phyloP scores from a whole-genome alignment of 2,329 filamentous ascomycete species.

The Sclerotinia glacialis region DNA sequence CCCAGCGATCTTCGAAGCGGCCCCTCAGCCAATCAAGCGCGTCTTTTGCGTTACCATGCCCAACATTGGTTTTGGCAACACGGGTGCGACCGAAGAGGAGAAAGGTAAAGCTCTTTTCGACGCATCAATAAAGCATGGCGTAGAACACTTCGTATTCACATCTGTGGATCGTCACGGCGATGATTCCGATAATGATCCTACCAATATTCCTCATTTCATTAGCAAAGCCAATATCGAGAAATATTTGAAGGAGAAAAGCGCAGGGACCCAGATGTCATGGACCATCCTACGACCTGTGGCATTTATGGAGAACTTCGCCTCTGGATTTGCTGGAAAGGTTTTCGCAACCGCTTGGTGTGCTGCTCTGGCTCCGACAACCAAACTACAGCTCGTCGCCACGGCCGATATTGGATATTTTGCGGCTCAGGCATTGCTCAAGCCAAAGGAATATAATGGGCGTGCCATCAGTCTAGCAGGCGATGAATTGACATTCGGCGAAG shows the following conservation, averaged over 20 bases:
- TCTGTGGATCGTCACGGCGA: constrained; percentile 55
- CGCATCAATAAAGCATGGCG: constrained; percentile 48
- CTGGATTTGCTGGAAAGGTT: constrained; percentile 32
- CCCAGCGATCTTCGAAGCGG: constrained; percentile 47
- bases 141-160: constrained; percentile 55
- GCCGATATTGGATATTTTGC: constrained; percentile 48
- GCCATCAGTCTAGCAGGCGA: constrained; percentile 47
- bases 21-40: constrained; percentile 49
- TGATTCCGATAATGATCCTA: constrained; percentile 46
- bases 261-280: constrained; percentile 48
- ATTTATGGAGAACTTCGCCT: constrained; percentile 50
- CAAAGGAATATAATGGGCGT: constrained; percentile 41
- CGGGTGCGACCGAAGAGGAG: constrained; percentile 41
- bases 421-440: constrained; percentile 44
- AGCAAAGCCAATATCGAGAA: constrained; percentile 55
- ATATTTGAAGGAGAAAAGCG: constrained; percentile 48
- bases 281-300: constrained; percentile 55
- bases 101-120: constrained; percentile 54
- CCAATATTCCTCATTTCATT: constrained; percentile 53
- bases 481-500: constrained; percentile 43
- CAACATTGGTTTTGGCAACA: constrained; percentile 15
- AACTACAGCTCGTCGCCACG: constrained; percentile 45
- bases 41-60: constrained; percentile 55
- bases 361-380: constrained; percentile 36
- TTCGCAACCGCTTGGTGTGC: constrained; percentile 38